Evolutionary conservation across 73 alveolate genomes (phyloP).

Genomic region (Effrenium voratum): DNA sequence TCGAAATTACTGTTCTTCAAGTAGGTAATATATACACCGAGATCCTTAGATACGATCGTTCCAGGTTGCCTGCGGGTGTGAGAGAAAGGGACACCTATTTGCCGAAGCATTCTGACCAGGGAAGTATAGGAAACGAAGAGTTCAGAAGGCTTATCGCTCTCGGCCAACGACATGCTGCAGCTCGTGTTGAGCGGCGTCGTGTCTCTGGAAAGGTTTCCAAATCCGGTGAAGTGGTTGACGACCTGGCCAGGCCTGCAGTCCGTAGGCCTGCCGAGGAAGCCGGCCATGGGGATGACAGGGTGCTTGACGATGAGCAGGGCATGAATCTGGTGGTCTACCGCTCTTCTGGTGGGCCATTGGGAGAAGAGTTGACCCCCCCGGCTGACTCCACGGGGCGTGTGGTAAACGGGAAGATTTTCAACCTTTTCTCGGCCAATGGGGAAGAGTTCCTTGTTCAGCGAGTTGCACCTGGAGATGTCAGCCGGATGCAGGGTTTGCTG

Average conservation of each 20-base stretch:
- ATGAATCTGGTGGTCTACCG: background rate
- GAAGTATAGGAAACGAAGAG: background rate
- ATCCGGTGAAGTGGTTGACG: background rate
- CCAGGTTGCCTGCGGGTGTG: background rate
- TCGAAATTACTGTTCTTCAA: background rate
- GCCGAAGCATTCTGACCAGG: background rate
- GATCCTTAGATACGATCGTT: background rate
- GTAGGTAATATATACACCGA: background rate
- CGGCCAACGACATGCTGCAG: background rate
- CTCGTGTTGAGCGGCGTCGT: background rate
- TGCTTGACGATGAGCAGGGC: background rate
- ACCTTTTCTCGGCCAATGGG: background rate
- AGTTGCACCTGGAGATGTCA: background rate
- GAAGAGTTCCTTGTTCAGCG: background rate
- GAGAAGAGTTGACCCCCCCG: background rate
- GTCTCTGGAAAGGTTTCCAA: background rate
- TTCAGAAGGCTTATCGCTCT: background rate
- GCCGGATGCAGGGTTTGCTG: background rate
- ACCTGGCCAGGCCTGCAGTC: background rate
- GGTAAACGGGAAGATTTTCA: background rate
- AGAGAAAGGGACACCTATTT: slow-evolving; percentile 2
- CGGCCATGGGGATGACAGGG: background rate
- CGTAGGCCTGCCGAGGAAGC: background rate
- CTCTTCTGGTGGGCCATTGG: background rate
- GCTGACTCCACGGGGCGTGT: background rate